Base-by-base conservation (phyloP, 1,139 yeast genomes). In the Suhomyces taliae region DNA sequence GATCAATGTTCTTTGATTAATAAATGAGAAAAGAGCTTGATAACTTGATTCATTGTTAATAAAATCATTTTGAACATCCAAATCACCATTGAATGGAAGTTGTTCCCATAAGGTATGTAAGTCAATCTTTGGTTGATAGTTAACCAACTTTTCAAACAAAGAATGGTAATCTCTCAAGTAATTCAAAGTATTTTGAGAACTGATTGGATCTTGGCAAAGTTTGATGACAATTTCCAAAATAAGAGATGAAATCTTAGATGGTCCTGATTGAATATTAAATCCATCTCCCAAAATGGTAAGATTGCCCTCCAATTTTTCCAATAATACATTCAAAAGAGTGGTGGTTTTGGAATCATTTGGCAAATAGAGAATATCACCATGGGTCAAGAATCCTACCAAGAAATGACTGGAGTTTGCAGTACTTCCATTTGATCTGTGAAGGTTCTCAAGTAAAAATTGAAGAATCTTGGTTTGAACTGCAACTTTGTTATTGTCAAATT, bases 401-500 rank as follows among this genome's bases (percentile, higher is more conserved):
- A 85, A 84, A 61, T 90, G 97, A 0, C 91, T 72, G 1, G 86
- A 76, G 0, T 84, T 78, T 2, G 84, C 77, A 7, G 71, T 70
- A 33, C 64, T 66, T 4, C 65, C 64, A 29, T 70, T 69, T 1
- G 75, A 62, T 6, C 61, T 59, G 1, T 70, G 64, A 41, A 90
- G 67, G 53, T 82, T 82, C 4, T 67, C 62, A 36, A 73, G 70
- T 43, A 91, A 60, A 56, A 87, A 87, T 36, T 80, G 72, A 45
- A 91, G 65, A 8, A 90, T 66, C 55, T 88, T 89, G n/a, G 83
- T 58, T 11, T 66, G 69, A 27, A 85, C 64, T 4, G 68, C 66
- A 11, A 64, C 49, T 24, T 61, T 58, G 14, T 67, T 41, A 67
- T 70, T 45, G 71, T 81, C 86, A 39, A 91, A 67, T 58, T 89